phyloP scores from a whole-genome alignment of 2,329 filamentous ascomycete species.

The Alternaria gansuensis region DNA sequence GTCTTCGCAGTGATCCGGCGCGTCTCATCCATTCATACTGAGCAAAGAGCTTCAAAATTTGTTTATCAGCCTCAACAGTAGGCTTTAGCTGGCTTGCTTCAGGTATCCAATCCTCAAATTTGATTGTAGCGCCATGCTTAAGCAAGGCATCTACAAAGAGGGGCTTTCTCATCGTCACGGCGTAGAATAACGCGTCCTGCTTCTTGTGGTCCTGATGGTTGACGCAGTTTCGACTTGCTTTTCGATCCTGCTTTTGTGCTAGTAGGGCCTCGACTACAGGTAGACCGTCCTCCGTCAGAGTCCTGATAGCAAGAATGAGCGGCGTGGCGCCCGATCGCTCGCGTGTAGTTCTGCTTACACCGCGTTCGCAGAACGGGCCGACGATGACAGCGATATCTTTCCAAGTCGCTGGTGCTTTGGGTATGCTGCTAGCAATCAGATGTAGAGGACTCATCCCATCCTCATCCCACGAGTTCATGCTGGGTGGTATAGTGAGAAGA shows the following conservation, averaged over 20 bases:
- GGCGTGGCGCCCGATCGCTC: conserved; percentile 47
- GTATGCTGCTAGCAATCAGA: conserved; percentile 38
- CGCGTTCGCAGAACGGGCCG: conserved; percentile 42
- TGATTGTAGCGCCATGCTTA: conserved; percentile 39
- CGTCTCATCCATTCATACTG: conserved; percentile 43
- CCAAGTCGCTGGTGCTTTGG: conserved; percentile 37
- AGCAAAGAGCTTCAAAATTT: conserved; percentile 34
- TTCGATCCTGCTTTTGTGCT: conserved; percentile 26
- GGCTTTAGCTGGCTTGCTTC: conserved; percentile 21
- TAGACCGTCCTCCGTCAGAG: conserved; percentile 42
- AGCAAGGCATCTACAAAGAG: conserved; percentile 40
- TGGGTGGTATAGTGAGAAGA: conserved; percentile 40
- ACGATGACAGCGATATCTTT: conserved; percentile 37
- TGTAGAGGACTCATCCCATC: conserved; percentile 47
- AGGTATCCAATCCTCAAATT: conserved; percentile 39
- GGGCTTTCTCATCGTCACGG: conserved; percentile 38
- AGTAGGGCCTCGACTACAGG: conserved; percentile 41
- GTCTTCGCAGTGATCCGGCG: conserved; percentile 29
- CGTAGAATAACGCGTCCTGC: conserved; percentile 42
- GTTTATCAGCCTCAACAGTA: conserved; percentile 25
- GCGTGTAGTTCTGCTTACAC: conserved; percentile 46
- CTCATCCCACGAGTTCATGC: conserved; percentile 46
- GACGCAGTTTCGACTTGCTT: conserved; percentile 40
- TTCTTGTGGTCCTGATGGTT: conserved; percentile 45
- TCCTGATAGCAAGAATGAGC: conserved; percentile 45